These are phyloP conservation scores for Leccinum arenicola DNA, from an alignment of 768 basidiomycete genomes.

Conservation along the genomic window DNA sequence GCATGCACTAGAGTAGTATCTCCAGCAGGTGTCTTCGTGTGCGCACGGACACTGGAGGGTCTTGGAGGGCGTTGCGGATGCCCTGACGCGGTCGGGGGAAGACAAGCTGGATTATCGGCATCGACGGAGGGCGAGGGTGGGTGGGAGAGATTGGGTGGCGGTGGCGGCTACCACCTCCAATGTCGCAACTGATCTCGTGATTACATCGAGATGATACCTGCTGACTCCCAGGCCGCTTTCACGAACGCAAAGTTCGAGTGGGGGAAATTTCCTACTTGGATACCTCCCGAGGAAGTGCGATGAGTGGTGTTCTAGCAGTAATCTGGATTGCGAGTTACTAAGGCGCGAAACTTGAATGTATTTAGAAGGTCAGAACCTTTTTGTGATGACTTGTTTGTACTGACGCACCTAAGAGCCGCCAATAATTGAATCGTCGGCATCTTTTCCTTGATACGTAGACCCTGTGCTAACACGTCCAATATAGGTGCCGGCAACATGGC, in stretches of 20 bases:
- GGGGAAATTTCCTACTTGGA: constrained; percentile 71
- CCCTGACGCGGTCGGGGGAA: too few relatives aligned
- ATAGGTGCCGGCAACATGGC: constrained; percentile 13
- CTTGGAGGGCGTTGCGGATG: too few relatives aligned
- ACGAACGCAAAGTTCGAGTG: constrained; percentile 57
- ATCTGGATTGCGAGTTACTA: too few relatives aligned
- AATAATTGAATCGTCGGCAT: constrained; percentile 15
- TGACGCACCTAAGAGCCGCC: neutral
- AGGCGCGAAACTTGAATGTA: constrained; percentile 2
- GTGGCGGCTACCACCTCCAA: too few relatives aligned
- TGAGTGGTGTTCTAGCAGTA: neutral
- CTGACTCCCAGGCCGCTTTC: constrained; percentile 51
- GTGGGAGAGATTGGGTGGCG: too few relatives aligned
- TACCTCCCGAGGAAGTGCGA: constrained; percentile 57
- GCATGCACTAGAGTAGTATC: too few relatives aligned
- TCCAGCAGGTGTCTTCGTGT: too few relatives aligned
- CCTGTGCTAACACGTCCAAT: constrained; percentile 13
- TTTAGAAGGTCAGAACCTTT: neutral
- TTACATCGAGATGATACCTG: constrained; percentile 56
- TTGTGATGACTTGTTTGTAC: too few relatives aligned
- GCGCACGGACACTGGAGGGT: too few relatives aligned
- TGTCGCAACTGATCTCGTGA: constrained; percentile 32
- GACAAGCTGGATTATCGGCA: too few relatives aligned
- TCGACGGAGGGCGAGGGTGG: too few relatives aligned
- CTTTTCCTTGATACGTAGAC: constrained; percentile 6